Base-by-base conservation (phyloP, 2,329 filamentous ascomycete genomes). In the Pyrenophora tritici-repentis region DNA sequence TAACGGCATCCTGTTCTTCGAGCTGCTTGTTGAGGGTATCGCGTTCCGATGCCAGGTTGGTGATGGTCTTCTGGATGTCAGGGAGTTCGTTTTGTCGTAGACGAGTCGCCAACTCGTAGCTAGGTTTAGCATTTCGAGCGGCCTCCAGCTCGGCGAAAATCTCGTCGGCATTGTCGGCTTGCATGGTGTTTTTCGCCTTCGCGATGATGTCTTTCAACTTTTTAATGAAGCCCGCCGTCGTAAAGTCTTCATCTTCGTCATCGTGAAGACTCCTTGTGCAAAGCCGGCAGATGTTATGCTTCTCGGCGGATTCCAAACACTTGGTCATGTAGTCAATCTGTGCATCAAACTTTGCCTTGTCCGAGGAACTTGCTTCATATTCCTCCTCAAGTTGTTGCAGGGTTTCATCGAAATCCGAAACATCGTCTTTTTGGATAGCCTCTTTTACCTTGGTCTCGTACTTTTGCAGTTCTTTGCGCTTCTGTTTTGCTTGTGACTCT, bases 31-130 rank as follows among this genome's bases (percentile, higher is more conserved):
- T 73, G 33, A 80, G 62, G 29, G 47, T 46, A 9, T 75, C 70
- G 16, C 73, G 73, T 38, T 74, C 71, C 2, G 59, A 59, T 26
- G 70, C 65, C 16, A 86, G 74, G 36, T 80, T 76, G 32, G 81
- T 78, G 47, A 87, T 78, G 46, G 93, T 86, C 17, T 82, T 80
- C 59, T 86, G 82, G 13, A 91, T 72, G 0, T 78, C 76, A 0
- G 90, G 90, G 43, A 96, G 81, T 60, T 96, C 91, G 4, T 78
- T 80, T 37, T 79, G 71, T 26, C 81, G 82, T 12, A 96, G 76
- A 37, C 89, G 84, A 51, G 84, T 78, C 75, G 89, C 93, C 0
- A 84, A 85, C 52, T 97, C 91, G 65, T 89, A 91, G 52, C 86
- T 81, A 3, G 85, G 79, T 44, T 72, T 73, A 6, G 66, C 67